These are phyloP conservation scores for Tylopilus intermedius DNA, from an alignment of 768 basidiomycete genomes.

Conservation along the genomic window DNA sequence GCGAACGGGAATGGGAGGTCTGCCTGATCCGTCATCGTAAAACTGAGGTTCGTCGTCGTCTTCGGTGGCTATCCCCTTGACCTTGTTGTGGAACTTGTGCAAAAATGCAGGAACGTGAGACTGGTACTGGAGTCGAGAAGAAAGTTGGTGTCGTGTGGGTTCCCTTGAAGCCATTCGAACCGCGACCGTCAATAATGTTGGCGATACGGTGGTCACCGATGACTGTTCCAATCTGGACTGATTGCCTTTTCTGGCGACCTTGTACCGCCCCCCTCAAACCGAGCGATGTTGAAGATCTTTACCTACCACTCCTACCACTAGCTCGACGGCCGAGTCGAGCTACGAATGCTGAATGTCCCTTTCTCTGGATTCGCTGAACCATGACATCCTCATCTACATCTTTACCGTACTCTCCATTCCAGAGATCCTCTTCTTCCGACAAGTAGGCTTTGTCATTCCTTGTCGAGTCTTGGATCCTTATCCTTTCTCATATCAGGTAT, in stretches of 20 bases:
- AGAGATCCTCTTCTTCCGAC: slow-evolving; percentile 39
- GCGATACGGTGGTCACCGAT: not conserved
- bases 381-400: slow-evolving; percentile 37
- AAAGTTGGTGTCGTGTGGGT: slow-evolving; percentile 66
- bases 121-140: slow-evolving; percentile 62
- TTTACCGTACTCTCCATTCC: slow-evolving; percentile 35
- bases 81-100: slow-evolving; percentile 56
- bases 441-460: slow-evolving; percentile 30
- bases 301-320: not conserved
- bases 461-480: not conserved
- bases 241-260: slow-evolving; percentile 20
- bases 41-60: slow-evolving; percentile 49
- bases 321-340: not conserved
- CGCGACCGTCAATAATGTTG: not conserved
- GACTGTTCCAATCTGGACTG: not conserved
- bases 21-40: slow-evolving; percentile 62
- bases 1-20: slow-evolving; percentile 70
- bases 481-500: slow-evolving; percentile 36
- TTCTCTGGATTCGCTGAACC: slow-evolving; percentile 26
- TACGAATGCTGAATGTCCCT: slow-evolving; percentile 10
- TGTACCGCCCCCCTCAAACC: too few species aligned
- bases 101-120: slow-evolving; percentile 60
- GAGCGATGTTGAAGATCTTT: not conserved
- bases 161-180: slow-evolving; percentile 47
- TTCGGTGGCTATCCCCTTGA: slow-evolving; percentile 49